phyloP scores from a whole-genome alignment of 2,329 filamentous ascomycete genomes.

The Ciborinia camelliae region DNA sequence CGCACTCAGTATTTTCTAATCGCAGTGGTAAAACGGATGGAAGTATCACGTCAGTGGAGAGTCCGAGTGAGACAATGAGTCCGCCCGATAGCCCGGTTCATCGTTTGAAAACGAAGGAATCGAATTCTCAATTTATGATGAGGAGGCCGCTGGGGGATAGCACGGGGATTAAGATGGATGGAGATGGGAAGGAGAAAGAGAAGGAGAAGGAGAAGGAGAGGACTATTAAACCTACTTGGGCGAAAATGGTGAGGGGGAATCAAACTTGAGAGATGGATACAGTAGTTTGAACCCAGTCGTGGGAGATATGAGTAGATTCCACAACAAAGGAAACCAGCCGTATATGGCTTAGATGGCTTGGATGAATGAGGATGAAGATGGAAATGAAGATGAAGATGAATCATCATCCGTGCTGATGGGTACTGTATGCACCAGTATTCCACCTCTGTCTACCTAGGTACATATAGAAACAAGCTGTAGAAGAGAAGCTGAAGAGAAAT shows the following conservation, averaged over 20 bases:
- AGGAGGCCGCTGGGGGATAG: neutral
- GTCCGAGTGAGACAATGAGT: constrained; percentile 19
- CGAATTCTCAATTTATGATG: neutral
- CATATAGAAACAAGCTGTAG: too few relatives aligned
- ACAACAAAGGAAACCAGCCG: too few relatives aligned
- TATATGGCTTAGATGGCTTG: too few relatives aligned
- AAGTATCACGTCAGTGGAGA: constrained; percentile 24
- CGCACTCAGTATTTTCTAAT: constrained; percentile 26
- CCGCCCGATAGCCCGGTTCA: constrained; percentile 24
- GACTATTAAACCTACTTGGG: constrained; percentile 20
- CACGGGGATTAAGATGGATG: neutral
- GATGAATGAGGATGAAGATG: too few relatives aligned
- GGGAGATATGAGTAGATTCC: too few relatives aligned
- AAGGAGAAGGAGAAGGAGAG: neutral
- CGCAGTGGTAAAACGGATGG: constrained; percentile 21
- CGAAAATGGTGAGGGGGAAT: constrained; percentile 16
- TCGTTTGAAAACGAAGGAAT: neutral
- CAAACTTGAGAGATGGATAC: neutral
- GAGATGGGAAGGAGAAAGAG: neutral
- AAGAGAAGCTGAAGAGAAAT: too few relatives aligned
- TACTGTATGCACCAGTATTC: too few relatives aligned
- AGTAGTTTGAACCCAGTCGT: too few relatives aligned
- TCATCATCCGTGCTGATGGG: too few relatives aligned
- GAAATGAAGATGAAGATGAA: too few relatives aligned
- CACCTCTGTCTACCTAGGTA: too few relatives aligned